phyloP scores from a whole-genome alignment of 2,329 filamentous ascomycete genomes.

The Cadophora luteo-olivacea region DNA sequence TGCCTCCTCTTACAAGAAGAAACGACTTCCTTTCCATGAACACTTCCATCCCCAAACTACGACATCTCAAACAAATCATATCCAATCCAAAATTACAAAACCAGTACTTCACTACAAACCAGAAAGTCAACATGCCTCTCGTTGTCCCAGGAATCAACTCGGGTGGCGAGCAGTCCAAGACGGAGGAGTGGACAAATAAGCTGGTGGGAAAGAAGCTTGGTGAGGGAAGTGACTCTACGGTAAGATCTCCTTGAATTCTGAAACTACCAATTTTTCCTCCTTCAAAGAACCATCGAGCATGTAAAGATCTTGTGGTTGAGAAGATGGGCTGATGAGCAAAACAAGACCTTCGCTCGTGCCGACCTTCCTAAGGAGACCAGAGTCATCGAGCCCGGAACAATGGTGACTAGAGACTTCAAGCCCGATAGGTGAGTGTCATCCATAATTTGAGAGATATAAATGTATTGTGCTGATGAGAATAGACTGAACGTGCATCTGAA shows the following conservation, averaged over 20 bases:
- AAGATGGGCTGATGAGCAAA: not conserved
- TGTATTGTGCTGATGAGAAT: constrained; percentile 41
- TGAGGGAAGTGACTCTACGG: constrained; percentile 60
- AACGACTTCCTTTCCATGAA: not conserved
- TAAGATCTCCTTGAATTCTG: constrained; percentile 45
- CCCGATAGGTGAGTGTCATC: constrained; percentile 40
- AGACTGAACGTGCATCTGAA: constrained; percentile 66
- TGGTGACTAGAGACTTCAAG: constrained; percentile 64
- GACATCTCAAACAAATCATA: not conserved
- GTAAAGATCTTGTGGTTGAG: not conserved
- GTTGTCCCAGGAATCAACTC: constrained; percentile 64
- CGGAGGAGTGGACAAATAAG: constrained; percentile 66
- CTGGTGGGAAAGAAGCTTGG: constrained; percentile 68
- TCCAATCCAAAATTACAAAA: constrained; percentile 22
- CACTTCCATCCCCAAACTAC: not conserved
- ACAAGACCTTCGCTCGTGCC: constrained; percentile 66
- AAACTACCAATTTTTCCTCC: not conserved
- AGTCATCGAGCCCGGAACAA: constrained; percentile 61
- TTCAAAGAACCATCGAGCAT: not conserved
- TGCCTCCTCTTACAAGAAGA: not conserved
- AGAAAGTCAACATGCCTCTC: constrained; percentile 63
- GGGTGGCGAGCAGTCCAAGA: constrained; percentile 47
- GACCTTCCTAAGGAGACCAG: constrained; percentile 64
- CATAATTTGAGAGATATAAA: not conserved
- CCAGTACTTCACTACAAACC: constrained; percentile 28